Conservation (phyloP, 352 stramenopile genomes). For the Phytopythium oedochilum region DNA sequence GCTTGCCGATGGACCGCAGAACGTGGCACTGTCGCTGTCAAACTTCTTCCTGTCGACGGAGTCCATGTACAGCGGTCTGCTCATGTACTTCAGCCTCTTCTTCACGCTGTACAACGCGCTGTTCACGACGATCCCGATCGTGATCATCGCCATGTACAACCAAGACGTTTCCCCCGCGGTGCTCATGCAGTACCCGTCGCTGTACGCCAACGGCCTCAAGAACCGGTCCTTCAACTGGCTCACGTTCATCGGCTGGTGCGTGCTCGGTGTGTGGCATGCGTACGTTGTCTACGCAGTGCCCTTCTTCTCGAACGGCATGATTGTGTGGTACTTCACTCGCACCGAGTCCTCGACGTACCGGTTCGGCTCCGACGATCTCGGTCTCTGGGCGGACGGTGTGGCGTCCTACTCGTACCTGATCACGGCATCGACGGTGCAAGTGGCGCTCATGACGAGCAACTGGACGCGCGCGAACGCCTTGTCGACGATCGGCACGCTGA, state of each 20-base stretch:
- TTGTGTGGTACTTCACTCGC: slow-evolving; percentile 75
- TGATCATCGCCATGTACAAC: slow-evolving; percentile 90
- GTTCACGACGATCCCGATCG: slow-evolving; percentile 88
- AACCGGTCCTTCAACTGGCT: slow-evolving; percentile 89
- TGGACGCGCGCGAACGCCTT: slow-evolving; percentile 74
- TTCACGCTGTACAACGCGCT: slow-evolving; percentile 89
- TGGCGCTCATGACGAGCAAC: slow-evolving; percentile 87
- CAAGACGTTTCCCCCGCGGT: slow-evolving; percentile 85
- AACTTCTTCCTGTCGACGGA: slow-evolving; percentile 84
- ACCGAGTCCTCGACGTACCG: slow-evolving; percentile 38
- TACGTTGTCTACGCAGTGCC: slow-evolving; percentile 84
- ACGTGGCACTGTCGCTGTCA: slow-evolving; percentile 77
- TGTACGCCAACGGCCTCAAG: slow-evolving; percentile 87
- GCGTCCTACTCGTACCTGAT: slow-evolving; percentile 86
- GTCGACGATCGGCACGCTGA: slow-evolving; percentile 69
- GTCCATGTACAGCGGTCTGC: slow-evolving; percentile 83
- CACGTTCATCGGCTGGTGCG: slow-evolving; percentile 84
- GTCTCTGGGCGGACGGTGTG: slow-evolving; percentile 75
- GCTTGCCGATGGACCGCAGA: slow-evolving; percentile 10
- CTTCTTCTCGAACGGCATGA: slow-evolving; percentile 82
- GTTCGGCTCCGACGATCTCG: slow-evolving; percentile 68
- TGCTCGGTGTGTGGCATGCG: slow-evolving; percentile 81
- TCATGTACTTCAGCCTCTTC: slow-evolving; percentile 89
- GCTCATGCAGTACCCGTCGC: slow-evolving; percentile 87
- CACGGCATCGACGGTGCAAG: slow-evolving; percentile 79